phyloP scores from a whole-genome alignment of 805 yeast genomes.

The Ogataea trehalophila region DNA sequence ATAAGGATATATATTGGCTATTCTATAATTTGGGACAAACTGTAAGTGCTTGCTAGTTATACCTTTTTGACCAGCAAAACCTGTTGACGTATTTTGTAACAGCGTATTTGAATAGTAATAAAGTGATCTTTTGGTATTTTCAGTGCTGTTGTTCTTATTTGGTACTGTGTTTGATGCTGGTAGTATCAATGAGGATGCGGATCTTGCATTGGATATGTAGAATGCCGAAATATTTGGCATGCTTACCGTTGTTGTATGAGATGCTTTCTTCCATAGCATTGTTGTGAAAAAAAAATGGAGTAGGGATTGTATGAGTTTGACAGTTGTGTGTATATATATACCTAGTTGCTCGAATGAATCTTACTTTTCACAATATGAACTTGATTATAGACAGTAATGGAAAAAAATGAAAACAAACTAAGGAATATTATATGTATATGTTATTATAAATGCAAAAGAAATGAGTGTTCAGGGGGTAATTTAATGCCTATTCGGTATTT shows the following conservation, averaged over 20 bases:
- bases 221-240: not conserved
- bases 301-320: too few relatives aligned
- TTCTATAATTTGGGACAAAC: slow-evolving; percentile 25
- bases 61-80: slow-evolving; percentile 1
- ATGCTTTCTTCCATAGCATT: slow-evolving; percentile 31
- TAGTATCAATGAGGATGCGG: not conserved
- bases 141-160: not conserved
- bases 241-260: not conserved
- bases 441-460: too few relatives aligned
- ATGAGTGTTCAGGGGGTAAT: too few relatives aligned
- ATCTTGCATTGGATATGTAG: not conserved
- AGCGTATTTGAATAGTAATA: slow-evolving; percentile 22
- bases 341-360: too few relatives aligned
- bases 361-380: too few relatives aligned
- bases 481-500: too few relatives aligned
- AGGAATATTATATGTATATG: too few relatives aligned
- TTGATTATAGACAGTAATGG: too few relatives aligned
- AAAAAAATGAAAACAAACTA: too few relatives aligned
- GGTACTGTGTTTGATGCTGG: not conserved
- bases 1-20: slow-evolving; percentile 5
- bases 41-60: slow-evolving; percentile 9
- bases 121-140: not conserved
- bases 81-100: slow-evolving; percentile 8
- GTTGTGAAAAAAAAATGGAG: not conserved
- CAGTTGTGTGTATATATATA: too few relatives aligned